phyloP scores from a whole-genome alignment of 139 green algal species.

The Chlamydomonas sphaeroides region DNA sequence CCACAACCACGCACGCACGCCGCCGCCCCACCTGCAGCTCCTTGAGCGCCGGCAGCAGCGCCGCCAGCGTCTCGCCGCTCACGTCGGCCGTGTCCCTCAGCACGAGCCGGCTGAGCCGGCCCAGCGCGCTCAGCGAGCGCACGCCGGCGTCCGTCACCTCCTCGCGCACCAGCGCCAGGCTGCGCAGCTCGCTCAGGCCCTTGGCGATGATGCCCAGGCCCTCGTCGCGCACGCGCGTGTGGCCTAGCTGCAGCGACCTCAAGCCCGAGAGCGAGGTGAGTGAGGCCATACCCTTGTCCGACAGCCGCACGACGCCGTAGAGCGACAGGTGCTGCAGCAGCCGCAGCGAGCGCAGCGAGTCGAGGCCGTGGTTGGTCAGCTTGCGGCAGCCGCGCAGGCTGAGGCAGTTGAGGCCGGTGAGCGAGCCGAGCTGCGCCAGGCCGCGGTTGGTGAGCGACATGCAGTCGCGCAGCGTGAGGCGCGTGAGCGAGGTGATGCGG shows the following conservation, averaged over 20 bases:
- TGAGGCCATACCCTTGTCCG: constrained; percentile 48
- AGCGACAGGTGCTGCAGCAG: constrained; percentile 46
- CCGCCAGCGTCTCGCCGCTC: constrained; percentile 22
- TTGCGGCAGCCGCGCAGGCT: constrained; percentile 54
- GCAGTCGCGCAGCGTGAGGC: constrained; percentile 60
- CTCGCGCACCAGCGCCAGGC: background rate
- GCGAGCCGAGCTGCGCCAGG: constrained; percentile 24
- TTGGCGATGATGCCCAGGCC: constrained; percentile 34
- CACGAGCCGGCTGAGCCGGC: constrained; percentile 12
- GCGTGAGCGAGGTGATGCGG: constrained; percentile 44
- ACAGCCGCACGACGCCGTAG: constrained; percentile 44
- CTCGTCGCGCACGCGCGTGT: constrained; percentile 52
- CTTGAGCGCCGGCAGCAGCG: constrained; percentile 27
- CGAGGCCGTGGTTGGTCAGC: constrained; percentile 53
- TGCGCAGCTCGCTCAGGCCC: background rate
- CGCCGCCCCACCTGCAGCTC: constrained; percentile 22
- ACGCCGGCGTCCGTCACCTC: constrained; percentile 34
- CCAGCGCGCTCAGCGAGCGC: constrained; percentile 27
- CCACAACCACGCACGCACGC: too few relatives aligned
- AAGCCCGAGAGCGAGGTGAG: constrained; percentile 37
- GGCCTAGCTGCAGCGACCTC: constrained; percentile 41
- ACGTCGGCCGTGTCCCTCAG: constrained; percentile 17
- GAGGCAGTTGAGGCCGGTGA: constrained; percentile 35
- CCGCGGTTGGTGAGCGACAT: constrained; percentile 49
- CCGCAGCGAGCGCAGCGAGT: constrained; percentile 37